phyloP scores from a whole-genome alignment of 257 asterid genomes.

The Ehretia macrophylla region DNA sequence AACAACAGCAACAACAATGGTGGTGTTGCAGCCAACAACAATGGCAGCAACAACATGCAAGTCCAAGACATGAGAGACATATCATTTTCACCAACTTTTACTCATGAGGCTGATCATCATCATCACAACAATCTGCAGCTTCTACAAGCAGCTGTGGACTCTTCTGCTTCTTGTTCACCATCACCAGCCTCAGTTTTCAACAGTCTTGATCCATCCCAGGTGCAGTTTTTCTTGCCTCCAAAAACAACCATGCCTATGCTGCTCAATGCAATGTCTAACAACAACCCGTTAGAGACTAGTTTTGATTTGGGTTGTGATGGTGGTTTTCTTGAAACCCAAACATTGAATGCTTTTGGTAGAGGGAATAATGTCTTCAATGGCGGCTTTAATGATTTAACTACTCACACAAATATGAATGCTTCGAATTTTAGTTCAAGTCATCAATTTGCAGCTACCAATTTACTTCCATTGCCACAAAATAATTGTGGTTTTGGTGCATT shows the following conservation, averaged over 20 bases:
- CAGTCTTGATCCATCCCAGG: conserved; percentile 52
- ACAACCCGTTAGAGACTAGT: conserved; percentile 34
- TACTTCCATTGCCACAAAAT: conserved; percentile 34
- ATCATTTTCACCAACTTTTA: conserved; percentile 46
- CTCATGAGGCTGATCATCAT: conserved; percentile 25
- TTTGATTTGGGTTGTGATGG: conserved; percentile 55
- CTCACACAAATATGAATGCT: conserved; percentile 33
- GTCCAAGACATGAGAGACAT: conserved; percentile 31
- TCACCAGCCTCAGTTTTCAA: conserved; percentile 60
- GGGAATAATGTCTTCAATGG: conserved; percentile 22
- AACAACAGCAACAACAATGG: conserved; percentile 12
- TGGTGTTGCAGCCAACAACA: conserved; percentile 7
- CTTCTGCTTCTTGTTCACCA: conserved; percentile 85
- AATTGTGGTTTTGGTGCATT: conserved; percentile 34
- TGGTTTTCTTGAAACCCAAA: conserved; percentile 54
- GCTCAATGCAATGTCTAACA: conserved; percentile 19
- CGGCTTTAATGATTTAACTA: conserved; percentile 36
- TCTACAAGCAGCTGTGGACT: conserved; percentile 42
- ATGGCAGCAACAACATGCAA: conserved; percentile 32
- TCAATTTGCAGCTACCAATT: conserved; percentile 23
- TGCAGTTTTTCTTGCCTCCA: conserved; percentile 42
- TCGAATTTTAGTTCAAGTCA: conserved; percentile 31
- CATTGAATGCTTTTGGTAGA: conserved; percentile 24
- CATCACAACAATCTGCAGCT: conserved; percentile 40
- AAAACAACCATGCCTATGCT: conserved; percentile 24